A percentile compares a stretch with the other conserved stretches of the same genome.
Conservation (phyloP, 805 yeast species). For the Kluyveromyces nonfermentans region DNA sequence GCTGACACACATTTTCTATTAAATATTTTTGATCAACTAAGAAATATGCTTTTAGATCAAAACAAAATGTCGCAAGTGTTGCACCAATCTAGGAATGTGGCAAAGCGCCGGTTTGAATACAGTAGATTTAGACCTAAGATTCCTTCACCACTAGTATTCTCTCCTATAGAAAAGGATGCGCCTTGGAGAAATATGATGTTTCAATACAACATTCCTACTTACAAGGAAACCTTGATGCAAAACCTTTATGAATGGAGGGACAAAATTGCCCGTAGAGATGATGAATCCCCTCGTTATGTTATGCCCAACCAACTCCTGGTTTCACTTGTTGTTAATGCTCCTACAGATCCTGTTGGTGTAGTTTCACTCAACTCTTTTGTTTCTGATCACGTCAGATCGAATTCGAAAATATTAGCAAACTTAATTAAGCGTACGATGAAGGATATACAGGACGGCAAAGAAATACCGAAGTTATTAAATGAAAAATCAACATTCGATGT, state of each 20-base stretch:
- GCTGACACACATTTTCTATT: constrained; percentile 91
- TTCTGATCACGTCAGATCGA: constrained; percentile 48
- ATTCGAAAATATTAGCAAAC: constrained; percentile 49
- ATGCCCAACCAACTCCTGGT: constrained; percentile 76
- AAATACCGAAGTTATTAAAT: background rate
- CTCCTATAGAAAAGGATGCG: constrained; percentile 45
- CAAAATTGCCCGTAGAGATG: constrained; percentile 55
- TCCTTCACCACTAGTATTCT: constrained; percentile 31
- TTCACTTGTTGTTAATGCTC: constrained; percentile 46
- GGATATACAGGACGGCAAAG: constrained; percentile 8
- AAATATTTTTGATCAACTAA: constrained; percentile 67
- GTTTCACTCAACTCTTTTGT: constrained; percentile 37
- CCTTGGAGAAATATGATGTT: constrained; percentile 59
- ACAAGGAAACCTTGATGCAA: constrained; percentile 46
- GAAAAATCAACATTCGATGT: background rate
- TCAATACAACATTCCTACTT: constrained; percentile 53
- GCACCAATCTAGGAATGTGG: constrained; percentile 67
- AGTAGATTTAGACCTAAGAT: constrained; percentile 47
- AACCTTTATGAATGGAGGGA: constrained; percentile 81
- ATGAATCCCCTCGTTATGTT: constrained; percentile 75
- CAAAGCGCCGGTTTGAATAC: constrained; percentile 73
- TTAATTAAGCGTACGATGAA: constrained; percentile 38
- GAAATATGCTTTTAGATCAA: constrained; percentile 46
- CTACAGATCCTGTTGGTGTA: constrained; percentile 50
- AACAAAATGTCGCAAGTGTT: constrained; percentile 54